Evolutionary conservation across 2,329 filamentous ascomycete genomes (phyloP).

Genomic region (Fusarium azukiicola): DNA sequence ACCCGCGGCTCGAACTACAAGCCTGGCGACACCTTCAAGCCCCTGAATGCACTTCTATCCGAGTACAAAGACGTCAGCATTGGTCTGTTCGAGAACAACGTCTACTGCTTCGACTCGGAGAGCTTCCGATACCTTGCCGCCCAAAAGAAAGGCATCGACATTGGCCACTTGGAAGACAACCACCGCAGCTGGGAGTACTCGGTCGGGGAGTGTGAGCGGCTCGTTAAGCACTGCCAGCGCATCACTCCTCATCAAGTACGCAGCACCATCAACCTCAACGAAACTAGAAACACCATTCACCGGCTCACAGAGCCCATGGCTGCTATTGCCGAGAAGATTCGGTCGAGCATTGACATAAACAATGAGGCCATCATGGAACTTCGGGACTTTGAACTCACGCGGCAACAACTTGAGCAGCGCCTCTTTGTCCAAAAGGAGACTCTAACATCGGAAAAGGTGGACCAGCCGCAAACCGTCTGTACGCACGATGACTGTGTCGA

Average conservation of each 20-base stretch:
- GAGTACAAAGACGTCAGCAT: conserved; percentile 11
- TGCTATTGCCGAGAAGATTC: neutral
- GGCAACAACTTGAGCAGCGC: neutral
- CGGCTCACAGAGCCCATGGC: neutral
- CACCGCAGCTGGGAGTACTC: conserved; percentile 7
- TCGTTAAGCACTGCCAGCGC: conserved; percentile 4
- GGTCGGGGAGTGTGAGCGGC: neutral
- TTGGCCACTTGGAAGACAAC: conserved; percentile 8
- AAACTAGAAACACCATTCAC: neutral
- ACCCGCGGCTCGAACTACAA: conserved; percentile 3
- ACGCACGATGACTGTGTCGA: conserved; percentile 2
- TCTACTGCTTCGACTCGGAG: conserved; percentile 9
- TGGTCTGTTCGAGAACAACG: neutral
- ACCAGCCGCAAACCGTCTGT: neutral
- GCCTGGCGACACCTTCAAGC: conserved; percentile 8
- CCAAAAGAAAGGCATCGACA: neutral
- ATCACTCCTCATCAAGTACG: conserved; percentile 12
- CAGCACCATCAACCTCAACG: conserved; percentile 4
- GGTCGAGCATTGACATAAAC: neutral
- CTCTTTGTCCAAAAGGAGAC: conserved; percentile 7
- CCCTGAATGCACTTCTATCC: neutral
- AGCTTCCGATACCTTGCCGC: conserved; percentile 9
- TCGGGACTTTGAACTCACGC: conserved; percentile 1
- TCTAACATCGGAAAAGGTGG: neutral
- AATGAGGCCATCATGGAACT: neutral